phyloP scores from a whole-genome alignment of 345 rosid genomes.

The Sonneratia alba region DNA sequence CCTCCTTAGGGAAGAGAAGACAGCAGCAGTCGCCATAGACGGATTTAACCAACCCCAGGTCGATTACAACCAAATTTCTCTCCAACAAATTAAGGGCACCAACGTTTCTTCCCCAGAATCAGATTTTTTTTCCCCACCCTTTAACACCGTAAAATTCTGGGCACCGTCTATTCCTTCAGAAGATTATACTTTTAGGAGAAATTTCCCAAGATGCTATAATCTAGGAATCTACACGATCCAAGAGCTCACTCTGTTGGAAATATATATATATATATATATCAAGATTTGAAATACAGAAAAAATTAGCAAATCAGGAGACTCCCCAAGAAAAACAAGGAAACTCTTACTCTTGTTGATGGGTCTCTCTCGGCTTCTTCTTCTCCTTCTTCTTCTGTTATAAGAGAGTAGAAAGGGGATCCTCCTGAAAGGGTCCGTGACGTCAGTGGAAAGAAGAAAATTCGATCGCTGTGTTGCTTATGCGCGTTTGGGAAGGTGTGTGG shows the following conservation, averaged over 20 bases:
- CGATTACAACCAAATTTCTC: background rate
- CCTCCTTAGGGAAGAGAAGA: slow-evolving; percentile 71
- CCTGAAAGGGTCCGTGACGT: background rate
- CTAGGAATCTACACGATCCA: background rate
- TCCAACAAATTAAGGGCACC: background rate
- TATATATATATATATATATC: background rate
- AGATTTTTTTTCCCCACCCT: background rate
- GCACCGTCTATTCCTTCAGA: background rate
- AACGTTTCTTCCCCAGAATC: background rate
- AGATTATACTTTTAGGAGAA: background rate
- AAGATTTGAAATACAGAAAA: background rate
- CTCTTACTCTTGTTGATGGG: background rate
- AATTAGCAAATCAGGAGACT: background rate
- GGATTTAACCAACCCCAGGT: background rate
- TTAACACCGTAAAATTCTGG: background rate
- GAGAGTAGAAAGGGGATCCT: background rate
- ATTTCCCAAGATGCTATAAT: background rate
- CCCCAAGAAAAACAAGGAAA: background rate
- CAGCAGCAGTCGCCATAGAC: slow-evolving; percentile 72
- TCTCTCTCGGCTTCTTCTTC: background rate
- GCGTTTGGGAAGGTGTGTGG: background rate
- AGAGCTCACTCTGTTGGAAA: background rate
- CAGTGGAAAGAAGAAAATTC: background rate
- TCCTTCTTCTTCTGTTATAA: background rate
- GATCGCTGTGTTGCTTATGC: background rate